phyloP scores from a whole-genome alignment of 768 basidiomycete genomes.

The Pluteus cervinus region DNA sequence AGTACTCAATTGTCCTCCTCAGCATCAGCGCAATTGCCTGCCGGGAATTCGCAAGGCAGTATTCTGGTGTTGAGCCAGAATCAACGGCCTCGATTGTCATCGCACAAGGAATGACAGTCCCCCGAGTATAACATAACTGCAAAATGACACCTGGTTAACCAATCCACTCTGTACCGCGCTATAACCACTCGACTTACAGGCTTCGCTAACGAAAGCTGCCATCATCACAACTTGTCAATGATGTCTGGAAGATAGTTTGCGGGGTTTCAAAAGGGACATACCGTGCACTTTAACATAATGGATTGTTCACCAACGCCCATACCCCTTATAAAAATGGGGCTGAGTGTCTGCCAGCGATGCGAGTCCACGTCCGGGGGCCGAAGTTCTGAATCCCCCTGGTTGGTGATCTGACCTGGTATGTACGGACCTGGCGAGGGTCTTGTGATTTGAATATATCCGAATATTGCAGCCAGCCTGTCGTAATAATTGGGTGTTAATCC shows the following conservation, averaged over 20 bases:
- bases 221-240: slow-evolving; percentile 3
- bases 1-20: slow-evolving; percentile 36
- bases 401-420: slow-evolving; percentile 26
- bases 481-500: no score
- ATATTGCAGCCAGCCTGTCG: slow-evolving; percentile 22
- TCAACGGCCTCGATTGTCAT: slow-evolving; percentile 35
- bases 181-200: slow-evolving; percentile 22
- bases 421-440: slow-evolving; percentile 26
- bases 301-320: slow-evolving; percentile 21
- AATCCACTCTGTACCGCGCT: not conserved
- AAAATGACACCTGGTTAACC: no score
- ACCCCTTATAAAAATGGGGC: slow-evolving; percentile 19
- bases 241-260: slow-evolving; percentile 1
- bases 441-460: slow-evolving; percentile 28
- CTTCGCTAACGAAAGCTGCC: slow-evolving; percentile 35
- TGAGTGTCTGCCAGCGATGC: slow-evolving; percentile 31
- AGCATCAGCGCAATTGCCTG: slow-evolving; percentile 33
- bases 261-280: slow-evolving; percentile 15
- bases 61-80: slow-evolving; percentile 29
- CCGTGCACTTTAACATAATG: slow-evolving; percentile 26
- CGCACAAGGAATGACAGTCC: slow-evolving; percentile 41
- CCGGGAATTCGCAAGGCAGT: slow-evolving; percentile 35
- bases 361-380: slow-evolving; percentile 31
- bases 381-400: slow-evolving; percentile 26
- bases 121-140: slow-evolving; percentile 44